These are phyloP conservation scores for Nowakowskiella sp. DNA, from an alignment of 192 early-diverging fungal species.

Conservation along the genomic window DNA sequence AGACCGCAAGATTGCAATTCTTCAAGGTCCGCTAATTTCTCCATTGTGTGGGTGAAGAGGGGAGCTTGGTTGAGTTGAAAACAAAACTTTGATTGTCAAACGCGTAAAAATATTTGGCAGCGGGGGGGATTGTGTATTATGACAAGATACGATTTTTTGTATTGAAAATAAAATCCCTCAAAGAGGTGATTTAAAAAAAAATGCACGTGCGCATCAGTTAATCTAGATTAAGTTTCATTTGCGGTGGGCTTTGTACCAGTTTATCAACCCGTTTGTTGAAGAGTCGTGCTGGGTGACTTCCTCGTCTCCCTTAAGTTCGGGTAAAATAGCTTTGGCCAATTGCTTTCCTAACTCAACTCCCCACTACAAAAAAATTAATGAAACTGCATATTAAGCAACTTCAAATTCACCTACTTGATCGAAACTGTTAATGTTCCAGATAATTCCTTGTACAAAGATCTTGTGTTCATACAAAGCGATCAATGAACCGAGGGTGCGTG, in stretches of 20 bases:
- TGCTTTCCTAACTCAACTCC: conserved; percentile 98
- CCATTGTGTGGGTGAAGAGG: too few relatives aligned
- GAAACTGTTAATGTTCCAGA: conserved; percentile 97
- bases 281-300: conserved; percentile 73
- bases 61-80: too few relatives aligned
- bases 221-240: too few relatives aligned
- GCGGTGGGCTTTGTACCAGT: conserved; percentile 64
- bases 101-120: too few relatives aligned
- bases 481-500: conserved; percentile 80
- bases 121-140: too few relatives aligned
- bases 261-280: conserved; percentile 94
- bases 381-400: not conserved
- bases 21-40: too few relatives aligned
- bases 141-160: too few relatives aligned
- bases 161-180: too few relatives aligned
- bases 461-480: conserved; percentile 99
- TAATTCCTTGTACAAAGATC: conserved; percentile 96
- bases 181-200: too few relatives aligned
- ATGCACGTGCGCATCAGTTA: too few relatives aligned
- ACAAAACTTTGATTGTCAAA: too few relatives aligned
- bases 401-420: conserved; percentile 57
- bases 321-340: conserved; percentile 91
- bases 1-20: too few relatives aligned
- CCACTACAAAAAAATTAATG: conserved; percentile 31
- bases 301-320: conserved; percentile 64